Evolutionary conservation across 352 stramenopile genomes (phyloP).

Genomic region (Lagenidium giganteum): DNA sequence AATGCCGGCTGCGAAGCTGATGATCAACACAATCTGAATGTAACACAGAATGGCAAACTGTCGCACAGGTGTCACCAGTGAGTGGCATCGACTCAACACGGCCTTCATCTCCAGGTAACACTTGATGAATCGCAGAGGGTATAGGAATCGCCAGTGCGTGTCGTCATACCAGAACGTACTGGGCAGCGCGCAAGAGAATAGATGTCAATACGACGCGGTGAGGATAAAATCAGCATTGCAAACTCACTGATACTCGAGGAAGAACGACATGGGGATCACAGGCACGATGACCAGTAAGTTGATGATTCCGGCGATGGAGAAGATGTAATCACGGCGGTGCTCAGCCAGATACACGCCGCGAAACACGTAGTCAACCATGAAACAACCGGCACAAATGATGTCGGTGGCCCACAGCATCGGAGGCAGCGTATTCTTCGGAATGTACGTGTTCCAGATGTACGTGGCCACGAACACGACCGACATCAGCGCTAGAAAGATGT

Average conservation of each 20-base stretch:
- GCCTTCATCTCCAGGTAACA: constrained; percentile 72
- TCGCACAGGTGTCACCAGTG: constrained; percentile 68
- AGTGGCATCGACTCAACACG: constrained; percentile 75
- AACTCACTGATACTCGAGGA: constrained; percentile 68
- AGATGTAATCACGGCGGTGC: constrained; percentile 56
- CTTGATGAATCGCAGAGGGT: constrained; percentile 79
- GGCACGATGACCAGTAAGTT: constrained; percentile 64
- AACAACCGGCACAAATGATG: constrained; percentile 56
- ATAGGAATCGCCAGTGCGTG: constrained; percentile 79
- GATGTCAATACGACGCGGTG: neutral
- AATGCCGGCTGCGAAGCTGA: constrained; percentile 68
- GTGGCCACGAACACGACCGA: constrained; percentile 54
- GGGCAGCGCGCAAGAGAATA: neutral
- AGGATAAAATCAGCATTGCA: neutral
- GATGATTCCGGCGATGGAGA: constrained; percentile 51
- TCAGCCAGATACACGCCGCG: constrained; percentile 66
- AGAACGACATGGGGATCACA: constrained; percentile 72
- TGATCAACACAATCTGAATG: constrained; percentile 73
- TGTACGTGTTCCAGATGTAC: constrained; percentile 81
- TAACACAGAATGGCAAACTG: constrained; percentile 83
- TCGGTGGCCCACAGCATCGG: constrained; percentile 61
- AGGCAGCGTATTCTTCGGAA: constrained; percentile 45
- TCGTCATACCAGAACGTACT: constrained; percentile 78
- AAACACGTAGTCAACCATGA: constrained; percentile 65
- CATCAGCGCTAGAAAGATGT: constrained; percentile 47